Conservation (phyloP, 495 filamentous ascomycete species). For the Penicillium herquei region DNA sequence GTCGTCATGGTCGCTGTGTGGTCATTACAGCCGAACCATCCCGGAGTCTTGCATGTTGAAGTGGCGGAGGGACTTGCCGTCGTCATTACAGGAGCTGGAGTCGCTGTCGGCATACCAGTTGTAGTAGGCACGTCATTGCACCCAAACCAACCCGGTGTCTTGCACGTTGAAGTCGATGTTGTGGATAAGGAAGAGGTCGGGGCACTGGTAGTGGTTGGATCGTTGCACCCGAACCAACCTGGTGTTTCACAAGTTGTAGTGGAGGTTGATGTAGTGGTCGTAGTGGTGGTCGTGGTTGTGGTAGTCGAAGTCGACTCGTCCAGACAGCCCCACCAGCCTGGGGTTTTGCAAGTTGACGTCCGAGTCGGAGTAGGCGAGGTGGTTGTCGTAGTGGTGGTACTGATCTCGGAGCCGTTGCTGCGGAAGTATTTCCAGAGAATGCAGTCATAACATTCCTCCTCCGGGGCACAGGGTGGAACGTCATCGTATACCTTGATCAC, state of each 20-base stretch:
- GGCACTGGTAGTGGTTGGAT: slow-evolving; percentile 35
- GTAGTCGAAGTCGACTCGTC: slow-evolving; percentile 57
- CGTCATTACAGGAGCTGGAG: slow-evolving; percentile 1
- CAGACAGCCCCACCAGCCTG: slow-evolving; percentile 65
- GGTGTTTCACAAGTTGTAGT: slow-evolving; percentile 85
- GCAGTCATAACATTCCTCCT: slow-evolving; percentile 83
- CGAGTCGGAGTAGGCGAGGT: slow-evolving; percentile 60
- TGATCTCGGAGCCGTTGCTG: slow-evolving; percentile 79
- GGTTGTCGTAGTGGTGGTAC: slow-evolving; percentile 53
- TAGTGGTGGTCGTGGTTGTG: slow-evolving; percentile 52
- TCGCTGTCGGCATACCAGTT: not conserved
- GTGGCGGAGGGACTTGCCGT: not conserved
- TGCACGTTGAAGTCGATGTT: slow-evolving; percentile 3
- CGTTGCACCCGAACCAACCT: slow-evolving; percentile 60
- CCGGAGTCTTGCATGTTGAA: slow-evolving; percentile 13
- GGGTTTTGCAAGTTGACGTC: slow-evolving; percentile 84
- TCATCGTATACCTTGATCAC: slow-evolving; percentile 78
- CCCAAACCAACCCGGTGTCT: slow-evolving; percentile 6
- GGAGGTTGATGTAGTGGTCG: slow-evolving; percentile 60
- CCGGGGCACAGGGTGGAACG: slow-evolving; percentile 71
- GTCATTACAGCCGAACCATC: slow-evolving; percentile 18
- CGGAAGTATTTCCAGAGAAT: slow-evolving; percentile 91
- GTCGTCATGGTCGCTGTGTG: not conserved
- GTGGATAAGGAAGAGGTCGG: slow-evolving; percentile 15
- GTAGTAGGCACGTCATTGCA: slow-evolving; percentile 3